phyloP scores from a whole-genome alignment of 2,329 filamentous ascomycete species.

The Ciborinia camelliae region DNA sequence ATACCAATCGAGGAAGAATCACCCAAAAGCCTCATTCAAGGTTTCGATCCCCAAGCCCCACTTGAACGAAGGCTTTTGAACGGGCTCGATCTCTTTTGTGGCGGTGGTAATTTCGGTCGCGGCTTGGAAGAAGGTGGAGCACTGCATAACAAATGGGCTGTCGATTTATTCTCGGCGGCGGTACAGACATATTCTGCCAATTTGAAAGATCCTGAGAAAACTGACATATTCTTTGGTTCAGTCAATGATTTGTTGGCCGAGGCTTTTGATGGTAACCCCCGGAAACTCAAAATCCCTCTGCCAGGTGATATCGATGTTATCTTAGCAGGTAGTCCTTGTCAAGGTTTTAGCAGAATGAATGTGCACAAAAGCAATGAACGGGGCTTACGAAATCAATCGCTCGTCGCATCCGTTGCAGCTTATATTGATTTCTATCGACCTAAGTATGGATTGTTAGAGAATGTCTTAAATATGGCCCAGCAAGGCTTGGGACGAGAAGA shows the following conservation, averaged over 20 bases:
- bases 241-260: slow-evolving; percentile 63
- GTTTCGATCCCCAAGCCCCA: slow-evolving; percentile 47
- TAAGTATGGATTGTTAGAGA: slow-evolving; percentile 73
- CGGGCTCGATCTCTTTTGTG: slow-evolving; percentile 72
- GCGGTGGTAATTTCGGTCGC: slow-evolving; percentile 72
- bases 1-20: slow-evolving; percentile 38
- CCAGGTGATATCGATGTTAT: slow-evolving; percentile 67
- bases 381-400: slow-evolving; percentile 68
- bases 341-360: slow-evolving; percentile 69
- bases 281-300: slow-evolving; percentile 46
- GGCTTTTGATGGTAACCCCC: slow-evolving; percentile 51
- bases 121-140: slow-evolving; percentile 70
- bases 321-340: slow-evolving; percentile 72
- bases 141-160: slow-evolving; percentile 62
- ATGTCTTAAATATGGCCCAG: slow-evolving; percentile 63
- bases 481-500: slow-evolving; percentile 45
- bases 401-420: slow-evolving; percentile 72
- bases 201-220: slow-evolving; percentile 39
- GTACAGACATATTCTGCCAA: slow-evolving; percentile 76
- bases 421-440: slow-evolving; percentile 73
- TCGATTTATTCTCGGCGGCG: slow-evolving; percentile 62
- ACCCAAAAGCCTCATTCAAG: slow-evolving; percentile 48
- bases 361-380: slow-evolving; percentile 49
- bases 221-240: slow-evolving; percentile 64
- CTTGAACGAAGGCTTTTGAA: slow-evolving; percentile 43